These are phyloP conservation scores for Amoebophrya sp. DNA, from an alignment of 169 alveolate species.

Conservation along the genomic window DNA sequence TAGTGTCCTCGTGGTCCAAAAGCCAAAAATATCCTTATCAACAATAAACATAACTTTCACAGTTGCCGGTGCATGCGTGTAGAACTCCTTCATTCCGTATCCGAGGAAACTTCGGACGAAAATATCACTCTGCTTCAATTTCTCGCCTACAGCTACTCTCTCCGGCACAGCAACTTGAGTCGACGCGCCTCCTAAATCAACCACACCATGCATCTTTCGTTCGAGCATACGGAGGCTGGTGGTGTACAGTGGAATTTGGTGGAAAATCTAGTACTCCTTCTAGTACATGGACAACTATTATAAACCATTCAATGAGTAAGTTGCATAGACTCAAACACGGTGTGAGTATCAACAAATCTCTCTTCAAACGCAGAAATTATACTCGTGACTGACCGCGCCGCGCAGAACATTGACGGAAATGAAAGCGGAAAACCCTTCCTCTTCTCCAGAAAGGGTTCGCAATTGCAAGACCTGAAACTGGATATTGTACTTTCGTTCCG, in stretches of 20 bases:
- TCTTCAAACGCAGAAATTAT: no score
- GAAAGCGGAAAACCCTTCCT: not conserved
- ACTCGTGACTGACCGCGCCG: not conserved
- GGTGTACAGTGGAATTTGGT: no score
- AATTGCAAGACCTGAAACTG: not conserved
- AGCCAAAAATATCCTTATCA: no score
- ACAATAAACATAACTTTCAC: not conserved
- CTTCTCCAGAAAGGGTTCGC: not conserved
- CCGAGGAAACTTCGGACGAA: not conserved
- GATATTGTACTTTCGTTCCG: not conserved
- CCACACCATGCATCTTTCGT: no score
- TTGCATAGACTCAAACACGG: no score
- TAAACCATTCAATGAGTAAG: no score
- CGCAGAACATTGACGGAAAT: not conserved
- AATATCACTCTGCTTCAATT: not conserved
- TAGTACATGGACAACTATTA: no score
- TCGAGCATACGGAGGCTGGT: no score
- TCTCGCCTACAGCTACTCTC: not conserved
- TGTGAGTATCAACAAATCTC: no score
- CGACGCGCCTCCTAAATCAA: no score
- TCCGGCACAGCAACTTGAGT: constrained; percentile 15
- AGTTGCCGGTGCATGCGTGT: not conserved
- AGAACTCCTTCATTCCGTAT: not conserved
- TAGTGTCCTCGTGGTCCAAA: no score
- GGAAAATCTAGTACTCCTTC: no score